phyloP scores from a whole-genome alignment of 352 stramenopile species.

The Globisporangium nodosum region DNA sequence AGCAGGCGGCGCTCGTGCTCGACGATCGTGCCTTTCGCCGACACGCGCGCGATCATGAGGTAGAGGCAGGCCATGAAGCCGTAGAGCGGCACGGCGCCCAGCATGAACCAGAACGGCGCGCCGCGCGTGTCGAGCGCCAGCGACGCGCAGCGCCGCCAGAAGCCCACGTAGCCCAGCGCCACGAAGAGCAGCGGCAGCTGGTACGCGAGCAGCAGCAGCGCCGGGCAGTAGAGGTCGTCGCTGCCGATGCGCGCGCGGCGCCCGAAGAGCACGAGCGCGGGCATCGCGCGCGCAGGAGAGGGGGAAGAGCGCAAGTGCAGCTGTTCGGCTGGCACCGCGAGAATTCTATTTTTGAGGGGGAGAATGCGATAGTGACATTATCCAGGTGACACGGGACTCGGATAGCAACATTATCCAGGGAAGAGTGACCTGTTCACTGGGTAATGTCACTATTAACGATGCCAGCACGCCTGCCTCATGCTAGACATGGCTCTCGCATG shows the following conservation, averaged over 20 bases:
- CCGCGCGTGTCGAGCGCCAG: slow-evolving; percentile 53
- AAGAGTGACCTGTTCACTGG: too few relatives aligned
- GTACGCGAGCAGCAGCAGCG: slow-evolving; percentile 69
- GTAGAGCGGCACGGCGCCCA: slow-evolving; percentile 55
- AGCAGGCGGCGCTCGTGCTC: slow-evolving; percentile 83
- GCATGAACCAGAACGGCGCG: slow-evolving; percentile 76
- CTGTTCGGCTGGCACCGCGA: too few relatives aligned
- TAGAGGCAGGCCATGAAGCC: slow-evolving; percentile 83
- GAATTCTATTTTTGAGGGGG: too few relatives aligned
- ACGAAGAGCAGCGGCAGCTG: slow-evolving; percentile 67
- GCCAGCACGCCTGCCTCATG: too few relatives aligned
- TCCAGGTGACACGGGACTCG: too few relatives aligned
- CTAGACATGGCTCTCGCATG: too few relatives aligned
- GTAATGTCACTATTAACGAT: too few relatives aligned
- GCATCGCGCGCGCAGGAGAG: slow-evolving; percentile 27
- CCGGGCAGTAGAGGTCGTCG: slow-evolving; percentile 83
- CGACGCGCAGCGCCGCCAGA: slow-evolving; percentile 61
- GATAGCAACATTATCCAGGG: too few relatives aligned
- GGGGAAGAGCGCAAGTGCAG: too few relatives aligned
- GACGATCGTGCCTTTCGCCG: slow-evolving; percentile 80
- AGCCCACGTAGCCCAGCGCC: slow-evolving; percentile 51
- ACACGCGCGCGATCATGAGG: slow-evolving; percentile 83
- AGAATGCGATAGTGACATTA: too few relatives aligned
- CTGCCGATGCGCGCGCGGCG: slow-evolving; percentile 77
- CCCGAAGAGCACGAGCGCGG: slow-evolving; percentile 80